Base-by-base conservation (phyloP, 371 early-diverging fungal genomes). In the Synchytrium microbalum region DNA sequence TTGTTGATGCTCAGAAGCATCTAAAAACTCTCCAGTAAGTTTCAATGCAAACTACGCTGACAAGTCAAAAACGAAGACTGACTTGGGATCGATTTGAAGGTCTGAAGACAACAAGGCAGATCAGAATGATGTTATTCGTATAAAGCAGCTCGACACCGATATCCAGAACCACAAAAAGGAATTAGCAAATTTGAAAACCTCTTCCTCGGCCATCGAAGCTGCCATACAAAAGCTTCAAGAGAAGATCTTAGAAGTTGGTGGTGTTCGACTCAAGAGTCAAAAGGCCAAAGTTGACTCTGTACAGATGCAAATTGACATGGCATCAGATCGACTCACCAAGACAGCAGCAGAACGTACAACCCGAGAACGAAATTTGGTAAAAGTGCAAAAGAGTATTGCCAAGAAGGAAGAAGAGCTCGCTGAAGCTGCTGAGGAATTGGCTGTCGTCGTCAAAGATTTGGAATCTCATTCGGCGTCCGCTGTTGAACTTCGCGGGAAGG, bases 181-280 rank as follows among this genome's bases (percentile, higher is more conserved):
- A 32, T 19, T 74, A 3, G 63, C n/a, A 14, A 61, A 70, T 16
- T 60, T 74, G 10, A 31, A 70, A 38, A 33, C 28, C 27, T 54
- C 62, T 16, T 55, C 67, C 23, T 23, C 65, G 2, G 60, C 56
- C 29, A 64, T 81, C 61, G 68, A 81, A 62, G 65, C 55, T 10
- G 69, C 71, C 30, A 80, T 80, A 60, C 77, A 82, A 51, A 76
- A 78, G 16, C 76, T 96, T 24, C 94, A 95, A 61, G 86, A 91
- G 33, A 81, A 91, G 64, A 94, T 96, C 62, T 78, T 95, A 75
- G 84, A 93, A 60, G 91, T 86, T 13, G 96, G 96, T 60, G 96
- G 95, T 62, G 88, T 88, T 67, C 82, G 86, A 66, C 73, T 96
- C 30, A 82, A 95, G 51, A 72, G 83, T 3, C 96, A 98, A 74